A percentile compares a stretch with the other conserved stretches of the same genome.
phyloP scores from a whole-genome alignment of 371 early-diverging fungal species.

The Apophysomyces variabilis region DNA sequence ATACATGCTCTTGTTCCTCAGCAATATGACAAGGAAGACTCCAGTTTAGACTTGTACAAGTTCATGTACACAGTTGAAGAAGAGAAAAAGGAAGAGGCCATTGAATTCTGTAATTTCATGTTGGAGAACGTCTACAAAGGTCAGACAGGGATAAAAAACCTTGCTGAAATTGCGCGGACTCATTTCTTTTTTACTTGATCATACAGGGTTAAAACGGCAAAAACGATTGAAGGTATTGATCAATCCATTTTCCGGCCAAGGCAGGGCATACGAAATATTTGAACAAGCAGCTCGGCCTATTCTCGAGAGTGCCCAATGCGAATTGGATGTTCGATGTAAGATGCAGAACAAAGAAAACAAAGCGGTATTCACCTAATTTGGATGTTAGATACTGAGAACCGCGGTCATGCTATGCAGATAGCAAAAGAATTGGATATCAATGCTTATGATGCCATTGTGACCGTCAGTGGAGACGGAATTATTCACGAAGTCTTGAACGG shows the following conservation, averaged over 20 bases:
- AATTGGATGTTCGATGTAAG: slow-evolving; percentile 61
- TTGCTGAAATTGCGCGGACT: background rate
- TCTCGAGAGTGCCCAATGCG: slow-evolving; percentile 66
- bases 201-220: slow-evolving; percentile 29
- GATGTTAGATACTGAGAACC: slow-evolving; percentile 61
- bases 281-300: slow-evolving; percentile 65
- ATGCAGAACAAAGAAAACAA: too few species aligned
- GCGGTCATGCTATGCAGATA: slow-evolving; percentile 71
- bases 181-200: too few species aligned
- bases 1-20: slow-evolving; percentile 43
- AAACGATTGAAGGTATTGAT: slow-evolving; percentile 63
- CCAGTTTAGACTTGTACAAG: slow-evolving; percentile 36
- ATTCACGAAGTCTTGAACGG: slow-evolving; percentile 84
- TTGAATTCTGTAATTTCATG: slow-evolving; percentile 31
- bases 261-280: slow-evolving; percentile 64
- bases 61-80: slow-evolving; percentile 36
- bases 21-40: slow-evolving; percentile 37
- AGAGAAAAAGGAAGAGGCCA: slow-evolving; percentile 28
- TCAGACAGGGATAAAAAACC: background rate
- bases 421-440: slow-evolving; percentile 59
- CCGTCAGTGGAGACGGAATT: slow-evolving; percentile 83
- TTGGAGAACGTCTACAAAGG: slow-evolving; percentile 39
- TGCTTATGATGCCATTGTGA: slow-evolving; percentile 63
- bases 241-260: slow-evolving; percentile 81
- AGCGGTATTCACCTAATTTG: too few species aligned